Base-by-base conservation (phyloP, 208 protist species). In the Porcisia hertigi region DNA sequence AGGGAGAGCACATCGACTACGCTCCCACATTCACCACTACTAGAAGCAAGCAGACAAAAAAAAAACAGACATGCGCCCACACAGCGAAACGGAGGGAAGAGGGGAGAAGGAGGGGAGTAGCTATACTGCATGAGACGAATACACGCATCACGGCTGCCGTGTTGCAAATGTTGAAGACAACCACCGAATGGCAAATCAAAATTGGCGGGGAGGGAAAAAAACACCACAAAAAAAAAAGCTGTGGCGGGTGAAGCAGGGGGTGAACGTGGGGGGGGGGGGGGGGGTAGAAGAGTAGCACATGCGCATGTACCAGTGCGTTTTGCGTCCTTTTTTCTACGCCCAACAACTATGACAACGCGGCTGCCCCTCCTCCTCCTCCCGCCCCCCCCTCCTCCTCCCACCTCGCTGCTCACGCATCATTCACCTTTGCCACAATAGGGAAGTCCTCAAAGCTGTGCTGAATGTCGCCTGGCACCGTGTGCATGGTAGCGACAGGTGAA, bases 371-470 rank as follows among this genome's bases (percentile, higher is more conserved):
- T 14, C 47, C 5, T 14, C 47, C 5, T 12, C 47, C 5, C 47
- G 8, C 47, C 47, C 8, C 8, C 47, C 47, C 47, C n/a, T n/a
- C n/a, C n/a, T n/a, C n/a, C n/a, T n/a, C n/a, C 47, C 47, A 14
- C 11, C 8, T 1, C 47, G 63, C 39, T 49, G 9, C 34, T 67
- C 41, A 67, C 14, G 43, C 25, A 71, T 57, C n/a, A 16, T 14
- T 52, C 53, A 36, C 43, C 69, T 18, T 62, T 18, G 47, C 36
- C 6, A 34, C 53, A 43, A 62, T 16, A 25, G 77, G 71, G 36
- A 77, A 76, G 58, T 77, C 71, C 65, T 81, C 77, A n/a, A 69
- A 41, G 45, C 65, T 45, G 45, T 11, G 77, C 0, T 60, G 57
- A 54, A 72, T 49, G 11, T 58, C 71, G 16, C 34, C 55, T 64